Conservation (phyloP, 495 filamentous ascomycete species). For the Neurospora sp. region DNA sequence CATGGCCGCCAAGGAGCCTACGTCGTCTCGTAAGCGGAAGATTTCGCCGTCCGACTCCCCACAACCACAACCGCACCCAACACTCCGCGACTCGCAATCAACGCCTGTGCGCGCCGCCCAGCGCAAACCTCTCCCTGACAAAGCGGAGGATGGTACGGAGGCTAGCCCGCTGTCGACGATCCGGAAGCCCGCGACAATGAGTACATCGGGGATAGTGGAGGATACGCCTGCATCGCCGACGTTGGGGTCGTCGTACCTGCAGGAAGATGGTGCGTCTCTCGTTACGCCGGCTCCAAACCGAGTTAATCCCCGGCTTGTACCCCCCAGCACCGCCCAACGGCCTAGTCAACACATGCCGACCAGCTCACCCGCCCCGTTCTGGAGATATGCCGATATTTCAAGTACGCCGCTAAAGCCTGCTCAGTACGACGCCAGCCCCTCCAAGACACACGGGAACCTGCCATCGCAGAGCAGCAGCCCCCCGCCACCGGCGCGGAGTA, state of each 20-base stretch:
- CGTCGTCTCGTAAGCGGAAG: constrained; percentile 38
- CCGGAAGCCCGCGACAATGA: constrained; percentile 27
- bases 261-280: constrained; percentile 46
- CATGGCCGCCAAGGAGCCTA: constrained; percentile 33
- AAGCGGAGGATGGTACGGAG: constrained; percentile 20
- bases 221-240: constrained; percentile 56
- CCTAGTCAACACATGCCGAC: constrained; percentile 94
- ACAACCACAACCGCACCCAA: constrained; percentile 36
- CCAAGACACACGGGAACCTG: constrained; percentile 34
- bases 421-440: constrained; percentile 46
- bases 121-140: constrained; percentile 39
- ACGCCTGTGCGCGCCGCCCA: constrained; percentile 46
- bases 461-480: constrained; percentile 58
- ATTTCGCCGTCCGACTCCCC: constrained; percentile 40
- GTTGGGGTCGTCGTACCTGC: constrained; percentile 52
- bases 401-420: constrained; percentile 66
- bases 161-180: constrained; percentile 43
- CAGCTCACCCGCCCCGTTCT: constrained; percentile 93
- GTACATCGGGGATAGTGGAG: constrained; percentile 48
- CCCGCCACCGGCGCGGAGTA: constrained; percentile 38
- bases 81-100: constrained; percentile 37
- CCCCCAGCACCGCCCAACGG: constrained; percentile 78
- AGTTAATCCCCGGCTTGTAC: constrained; percentile 72
- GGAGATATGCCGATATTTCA: constrained; percentile 71
- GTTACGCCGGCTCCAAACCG: constrained; percentile 79